A percentile compares a stretch with the other conserved stretches of the same genome.
These are phyloP conservation scores for Vaccinium corymbosum DNA, from an alignment of 148 eudicot genomes.

Conservation along the genomic window DNA sequence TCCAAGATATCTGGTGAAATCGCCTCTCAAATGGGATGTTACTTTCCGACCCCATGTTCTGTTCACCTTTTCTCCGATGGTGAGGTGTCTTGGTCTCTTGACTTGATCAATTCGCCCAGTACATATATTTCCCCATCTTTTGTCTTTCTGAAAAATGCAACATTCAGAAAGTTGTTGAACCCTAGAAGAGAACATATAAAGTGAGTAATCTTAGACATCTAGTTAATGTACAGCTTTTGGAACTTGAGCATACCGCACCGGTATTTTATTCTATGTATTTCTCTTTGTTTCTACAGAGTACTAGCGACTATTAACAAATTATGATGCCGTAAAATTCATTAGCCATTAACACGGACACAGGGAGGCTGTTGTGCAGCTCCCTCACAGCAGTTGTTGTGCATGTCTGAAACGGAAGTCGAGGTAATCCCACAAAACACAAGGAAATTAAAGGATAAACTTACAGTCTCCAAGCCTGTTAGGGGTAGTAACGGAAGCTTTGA, in stretches of 20 bases:
- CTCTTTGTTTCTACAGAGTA: neutral
- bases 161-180: neutral
- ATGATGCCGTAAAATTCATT: neutral
- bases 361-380: no score
- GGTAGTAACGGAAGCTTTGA: conserved; percentile 55
- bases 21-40: neutral
- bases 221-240: neutral
- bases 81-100: neutral
- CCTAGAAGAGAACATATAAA: neutral
- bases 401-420: no score
- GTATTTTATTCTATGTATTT: neutral
- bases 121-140: neutral
- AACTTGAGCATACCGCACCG: neutral
- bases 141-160: neutral
- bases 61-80: conserved; percentile 7
- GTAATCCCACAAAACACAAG: no score
- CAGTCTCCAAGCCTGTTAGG: conserved; percentile 89
- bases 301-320: neutral
- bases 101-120: neutral
- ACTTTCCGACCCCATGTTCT: neutral
- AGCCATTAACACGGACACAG: no score
- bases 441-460: conserved; percentile 24
- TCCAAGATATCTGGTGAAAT: neutral
- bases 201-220: neutral
- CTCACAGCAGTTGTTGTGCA: no score